Evolutionary conservation across 176 grass and related monocot genomes (phyloP).

Genomic region (Ananas comosus): DNA sequence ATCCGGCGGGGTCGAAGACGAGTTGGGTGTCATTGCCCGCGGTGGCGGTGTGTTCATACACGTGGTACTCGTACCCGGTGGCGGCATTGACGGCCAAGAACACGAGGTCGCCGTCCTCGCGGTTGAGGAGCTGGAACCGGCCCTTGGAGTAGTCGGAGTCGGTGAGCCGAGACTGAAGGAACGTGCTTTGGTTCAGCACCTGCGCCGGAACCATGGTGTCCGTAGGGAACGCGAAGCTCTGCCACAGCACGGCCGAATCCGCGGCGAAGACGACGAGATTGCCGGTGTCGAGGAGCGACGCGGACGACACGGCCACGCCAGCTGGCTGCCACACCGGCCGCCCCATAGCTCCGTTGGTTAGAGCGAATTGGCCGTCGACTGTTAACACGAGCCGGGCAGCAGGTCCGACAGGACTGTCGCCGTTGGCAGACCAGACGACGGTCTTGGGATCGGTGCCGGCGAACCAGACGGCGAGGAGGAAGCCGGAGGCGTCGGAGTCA

Average conservation of each 20-base stretch:
- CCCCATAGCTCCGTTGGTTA: not conserved
- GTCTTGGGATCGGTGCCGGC: conserved; percentile 13
- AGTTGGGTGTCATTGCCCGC: conserved; percentile 4
- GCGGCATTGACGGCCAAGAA: conserved; percentile 12
- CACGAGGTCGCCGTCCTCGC: conserved; percentile 18
- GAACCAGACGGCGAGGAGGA: conserved; percentile 35
- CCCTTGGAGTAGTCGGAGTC: conserved; percentile 16
- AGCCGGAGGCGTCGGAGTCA: conserved; percentile 16
- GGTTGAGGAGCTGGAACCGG: conserved; percentile 15
- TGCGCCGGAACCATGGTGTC: conserved; percentile 12
- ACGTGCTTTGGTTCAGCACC: not conserved
- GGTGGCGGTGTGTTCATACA: not conserved
- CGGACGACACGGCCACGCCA: not conserved
- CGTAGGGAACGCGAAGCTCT: conserved; percentile 7
- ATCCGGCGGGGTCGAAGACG: conserved; percentile 19
- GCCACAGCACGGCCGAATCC: not conserved
- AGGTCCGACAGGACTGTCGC: not conserved
- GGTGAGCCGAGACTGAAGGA: conserved; percentile 6
- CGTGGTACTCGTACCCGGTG: not conserved
- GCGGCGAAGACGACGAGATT: conserved; percentile 8
- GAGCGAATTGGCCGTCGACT: not conserved
- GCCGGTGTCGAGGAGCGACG: conserved; percentile 14
- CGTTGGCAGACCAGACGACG: conserved; percentile 24
- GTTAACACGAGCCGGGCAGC: conserved; percentile 8
- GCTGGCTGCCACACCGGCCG: not conserved